These are phyloP conservation scores for Zasmidium angulare DNA, from an alignment of 2,329 filamentous ascomycete genomes.

Conservation along the genomic window DNA sequence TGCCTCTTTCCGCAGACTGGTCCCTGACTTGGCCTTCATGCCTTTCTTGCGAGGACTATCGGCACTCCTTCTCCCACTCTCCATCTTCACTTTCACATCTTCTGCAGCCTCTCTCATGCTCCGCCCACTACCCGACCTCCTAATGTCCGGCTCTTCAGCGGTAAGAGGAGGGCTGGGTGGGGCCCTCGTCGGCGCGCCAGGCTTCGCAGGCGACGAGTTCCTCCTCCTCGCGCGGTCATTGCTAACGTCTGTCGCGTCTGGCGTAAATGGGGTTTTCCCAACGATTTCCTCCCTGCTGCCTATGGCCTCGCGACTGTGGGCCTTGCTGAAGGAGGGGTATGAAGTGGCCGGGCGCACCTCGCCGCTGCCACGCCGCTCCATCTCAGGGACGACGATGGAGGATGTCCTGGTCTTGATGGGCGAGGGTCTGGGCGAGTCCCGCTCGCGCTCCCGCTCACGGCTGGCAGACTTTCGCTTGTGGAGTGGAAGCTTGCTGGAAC, in stretches of 20 bases:
- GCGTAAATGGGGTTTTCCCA: slow-evolving; percentile 34
- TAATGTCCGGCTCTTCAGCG: slow-evolving; percentile 43
- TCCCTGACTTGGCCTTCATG: slow-evolving; percentile 43
- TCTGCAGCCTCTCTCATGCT: slow-evolving; percentile 44
- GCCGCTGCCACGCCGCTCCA: slow-evolving; percentile 42
- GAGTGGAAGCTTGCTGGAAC: slow-evolving; percentile 26
- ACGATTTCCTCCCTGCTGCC: slow-evolving; percentile 51
- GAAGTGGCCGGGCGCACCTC: slow-evolving; percentile 51
- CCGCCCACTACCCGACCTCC: slow-evolving; percentile 45
- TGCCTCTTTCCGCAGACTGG: slow-evolving; percentile 44
- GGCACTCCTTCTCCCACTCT: slow-evolving; percentile 41
- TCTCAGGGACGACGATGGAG: slow-evolving; percentile 43
- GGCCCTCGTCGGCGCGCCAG: slow-evolving; percentile 29
- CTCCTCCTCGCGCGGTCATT: slow-evolving; percentile 29
- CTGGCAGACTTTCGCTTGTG: slow-evolving; percentile 26
- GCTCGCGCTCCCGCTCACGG: slow-evolving; percentile 29
- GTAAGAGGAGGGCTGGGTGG: slow-evolving; percentile 52
- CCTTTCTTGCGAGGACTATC: slow-evolving; percentile 40
- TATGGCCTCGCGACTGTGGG: slow-evolving; percentile 85
- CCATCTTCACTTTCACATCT: slow-evolving; percentile 38
- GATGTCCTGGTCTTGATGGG: slow-evolving; percentile 7
- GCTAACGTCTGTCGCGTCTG: slow-evolving; percentile 45
- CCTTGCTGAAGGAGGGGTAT: slow-evolving; percentile 84
- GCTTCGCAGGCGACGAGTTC: slow-evolving; percentile 29
- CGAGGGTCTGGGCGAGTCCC: slow-evolving; percentile 23